Base-by-base conservation (phyloP, 2,329 filamentous ascomycete genomes). In the Mariannaea elegans region DNA sequence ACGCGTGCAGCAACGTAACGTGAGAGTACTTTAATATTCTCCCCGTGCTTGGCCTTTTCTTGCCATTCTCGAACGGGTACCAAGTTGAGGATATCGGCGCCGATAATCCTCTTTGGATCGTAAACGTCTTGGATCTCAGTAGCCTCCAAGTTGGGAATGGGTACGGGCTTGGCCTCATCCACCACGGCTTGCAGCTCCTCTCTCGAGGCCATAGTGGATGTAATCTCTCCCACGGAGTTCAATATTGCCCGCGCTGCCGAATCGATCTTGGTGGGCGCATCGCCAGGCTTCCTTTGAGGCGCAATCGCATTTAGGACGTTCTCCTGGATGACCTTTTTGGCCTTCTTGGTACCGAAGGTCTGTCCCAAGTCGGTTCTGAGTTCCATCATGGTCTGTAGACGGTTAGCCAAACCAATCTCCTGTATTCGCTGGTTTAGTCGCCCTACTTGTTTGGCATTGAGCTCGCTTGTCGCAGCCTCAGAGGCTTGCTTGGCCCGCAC, bases 301-400 rank as follows among this genome's bases (percentile, higher is more conserved):
- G 77, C 78, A 66, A 94, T 92, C 16, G 90, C 90, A 71, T 94
- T 93, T 68, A 91, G 83, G 2, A 87, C 87, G 64, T 85, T 82
- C 56, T 88, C 85, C 24, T 84, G 82, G 66, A 95, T 87, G 1
- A 87, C 90, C 78, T 94, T 94, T 81, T 89, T 90, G 19, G 92
- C 90, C 77, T 94, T 94, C 80, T 92, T 93, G 23, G 91, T 94
- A 74, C 92, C 92, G 71, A 96, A 96, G 29, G 90, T 87, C 68
- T 91, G 84, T 38, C 90, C 91, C 12, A 96, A 86, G 2, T 89
- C 86, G 67, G 87, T 89, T 67, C 86, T 86, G 71, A 85, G 84
- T 24, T 89, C 85, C 68, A 84, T 78, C 70, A 84, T 84, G 42
- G 80, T 84, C 86, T 89, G 67, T 16, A 59, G 34, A 34, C 46